Conservation (phyloP, 2,329 filamentous ascomycete species). For the Fusarium keratoplasticum region DNA sequence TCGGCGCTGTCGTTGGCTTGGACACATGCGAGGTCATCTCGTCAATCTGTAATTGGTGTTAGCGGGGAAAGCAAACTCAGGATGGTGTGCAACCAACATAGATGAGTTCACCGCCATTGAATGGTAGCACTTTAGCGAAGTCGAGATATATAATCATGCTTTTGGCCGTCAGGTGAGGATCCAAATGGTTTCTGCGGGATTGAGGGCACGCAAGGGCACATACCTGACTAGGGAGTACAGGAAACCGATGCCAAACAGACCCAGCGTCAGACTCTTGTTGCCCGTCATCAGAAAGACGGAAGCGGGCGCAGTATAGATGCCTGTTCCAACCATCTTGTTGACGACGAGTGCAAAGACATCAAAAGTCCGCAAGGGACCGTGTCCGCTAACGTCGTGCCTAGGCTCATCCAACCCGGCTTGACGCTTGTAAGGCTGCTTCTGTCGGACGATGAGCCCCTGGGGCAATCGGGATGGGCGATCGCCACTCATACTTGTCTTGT, state of each 20-base stretch:
- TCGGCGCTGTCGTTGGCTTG: not conserved
- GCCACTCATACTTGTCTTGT: not conserved
- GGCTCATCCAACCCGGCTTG: not conserved
- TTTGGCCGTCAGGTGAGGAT: not conserved
- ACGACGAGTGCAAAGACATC: constrained; percentile 9
- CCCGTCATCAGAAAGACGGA: constrained; percentile 2
- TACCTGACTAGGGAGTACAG: not conserved
- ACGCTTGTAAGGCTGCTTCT: not conserved
- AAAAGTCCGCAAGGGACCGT: not conserved
- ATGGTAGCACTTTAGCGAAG: constrained; percentile 1
- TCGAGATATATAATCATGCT: constrained; percentile 11
- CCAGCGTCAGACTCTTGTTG: constrained; percentile 3
- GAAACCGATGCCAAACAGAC: constrained; percentile 1
- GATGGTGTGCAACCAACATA: not conserved
- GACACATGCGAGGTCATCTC: not conserved
- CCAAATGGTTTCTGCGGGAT: not conserved
- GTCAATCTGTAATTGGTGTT: not conserved
- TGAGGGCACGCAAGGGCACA: not conserved
- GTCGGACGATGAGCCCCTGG: not conserved
- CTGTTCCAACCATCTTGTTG: constrained; percentile 14
- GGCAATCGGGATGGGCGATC: not conserved
- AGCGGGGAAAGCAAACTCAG: rapidly evolving
- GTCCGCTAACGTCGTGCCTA: not conserved
- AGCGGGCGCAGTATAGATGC: constrained; percentile 5
- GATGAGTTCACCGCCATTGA: constrained; percentile 7